A percentile compares a stretch with the other conserved stretches of the same genome.
phyloP scores from a whole-genome alignment of 2,329 filamentous ascomycete species.

The Diaporthe sp. region DNA sequence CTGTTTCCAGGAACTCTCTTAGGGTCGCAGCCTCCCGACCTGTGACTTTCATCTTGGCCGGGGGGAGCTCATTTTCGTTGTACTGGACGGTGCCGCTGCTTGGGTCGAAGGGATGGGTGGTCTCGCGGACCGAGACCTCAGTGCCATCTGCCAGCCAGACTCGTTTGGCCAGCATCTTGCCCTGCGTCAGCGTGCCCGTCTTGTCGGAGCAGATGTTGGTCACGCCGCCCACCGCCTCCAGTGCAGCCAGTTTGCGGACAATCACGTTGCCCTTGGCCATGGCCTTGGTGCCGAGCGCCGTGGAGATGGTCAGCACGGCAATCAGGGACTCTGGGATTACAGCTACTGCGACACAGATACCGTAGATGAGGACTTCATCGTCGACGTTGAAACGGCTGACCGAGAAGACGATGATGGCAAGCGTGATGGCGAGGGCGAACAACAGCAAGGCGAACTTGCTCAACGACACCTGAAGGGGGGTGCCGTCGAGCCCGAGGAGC shows the following conservation, averaged over 20 bases:
- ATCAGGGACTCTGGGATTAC: constrained; percentile 71
- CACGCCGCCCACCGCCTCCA: constrained; percentile 78
- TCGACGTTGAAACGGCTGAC: constrained; percentile 57
- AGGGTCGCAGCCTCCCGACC: constrained; percentile 50
- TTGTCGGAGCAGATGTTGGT: constrained; percentile 81
- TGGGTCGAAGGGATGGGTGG: constrained; percentile 73
- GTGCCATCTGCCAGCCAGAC: constrained; percentile 71
- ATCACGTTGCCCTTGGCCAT: constrained; percentile 70
- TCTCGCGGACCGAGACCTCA: constrained; percentile 66
- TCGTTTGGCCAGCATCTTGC: constrained; percentile 76
- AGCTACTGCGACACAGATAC: constrained; percentile 64
- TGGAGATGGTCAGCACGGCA: constrained; percentile 75
- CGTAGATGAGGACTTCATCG: constrained; percentile 63
- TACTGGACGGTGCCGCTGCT: constrained; percentile 66
- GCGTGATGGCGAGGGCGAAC: constrained; percentile 68
- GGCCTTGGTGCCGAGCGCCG: constrained; percentile 68
- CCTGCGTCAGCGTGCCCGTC: constrained; percentile 76
- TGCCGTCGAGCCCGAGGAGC: constrained; percentile 69
- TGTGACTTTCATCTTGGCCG: constrained; percentile 34
- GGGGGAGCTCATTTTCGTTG: constrained; percentile 52
- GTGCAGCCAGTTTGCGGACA: constrained; percentile 71
- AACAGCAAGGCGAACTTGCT: constrained; percentile 77
- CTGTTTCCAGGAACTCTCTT: constrained; percentile 65
- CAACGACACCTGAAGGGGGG: constrained; percentile 76
- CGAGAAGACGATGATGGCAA: constrained; percentile 59